Percentiles rank a stretch among this genome's conserved stretches.
These are phyloP conservation scores for Oxyria digyna DNA, from an alignment of 148 eudicot species.

Conservation along the genomic window DNA sequence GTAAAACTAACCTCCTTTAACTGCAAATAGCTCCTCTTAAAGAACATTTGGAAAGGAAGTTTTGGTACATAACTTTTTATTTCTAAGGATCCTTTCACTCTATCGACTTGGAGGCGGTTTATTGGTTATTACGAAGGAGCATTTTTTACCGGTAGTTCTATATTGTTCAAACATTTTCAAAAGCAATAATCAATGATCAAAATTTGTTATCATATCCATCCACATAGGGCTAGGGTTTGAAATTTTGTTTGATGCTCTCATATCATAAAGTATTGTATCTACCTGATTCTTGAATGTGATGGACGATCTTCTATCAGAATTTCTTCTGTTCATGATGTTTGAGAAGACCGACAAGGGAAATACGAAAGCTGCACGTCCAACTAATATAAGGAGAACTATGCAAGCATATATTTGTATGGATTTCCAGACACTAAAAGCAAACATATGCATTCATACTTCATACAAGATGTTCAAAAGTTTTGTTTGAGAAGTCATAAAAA, in stretches of 20 bases:
- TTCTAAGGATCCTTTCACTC: no score
- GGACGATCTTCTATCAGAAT: constrained; percentile 22
- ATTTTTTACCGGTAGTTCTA: background rate
- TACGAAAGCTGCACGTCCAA: constrained; percentile 89
- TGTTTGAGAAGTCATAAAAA: background rate
- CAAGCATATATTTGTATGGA: constrained; percentile 40
- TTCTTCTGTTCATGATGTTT: constrained; percentile 49
- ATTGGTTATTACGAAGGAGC: background rate
- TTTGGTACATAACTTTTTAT: background rate
- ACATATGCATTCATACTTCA: background rate
- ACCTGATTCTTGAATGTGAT: constrained; percentile 73
- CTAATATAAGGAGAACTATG: constrained; percentile 41
- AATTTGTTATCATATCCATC: background rate
- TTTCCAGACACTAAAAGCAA: constrained; percentile 35
- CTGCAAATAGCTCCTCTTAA: no score
- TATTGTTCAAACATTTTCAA: background rate
- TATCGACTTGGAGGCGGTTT: no score
- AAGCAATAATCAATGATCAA: background rate
- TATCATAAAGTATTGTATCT: background rate
- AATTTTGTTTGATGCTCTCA: background rate
- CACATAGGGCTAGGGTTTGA: background rate
- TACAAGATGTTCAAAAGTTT: background rate
- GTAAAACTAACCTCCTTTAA: no score
- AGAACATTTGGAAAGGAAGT: background rate
- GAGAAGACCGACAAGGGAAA: constrained; percentile 83